Evolutionary conservation across 257 asterid species (phyloP).

Genomic region (Przewalskia tangutica): DNA sequence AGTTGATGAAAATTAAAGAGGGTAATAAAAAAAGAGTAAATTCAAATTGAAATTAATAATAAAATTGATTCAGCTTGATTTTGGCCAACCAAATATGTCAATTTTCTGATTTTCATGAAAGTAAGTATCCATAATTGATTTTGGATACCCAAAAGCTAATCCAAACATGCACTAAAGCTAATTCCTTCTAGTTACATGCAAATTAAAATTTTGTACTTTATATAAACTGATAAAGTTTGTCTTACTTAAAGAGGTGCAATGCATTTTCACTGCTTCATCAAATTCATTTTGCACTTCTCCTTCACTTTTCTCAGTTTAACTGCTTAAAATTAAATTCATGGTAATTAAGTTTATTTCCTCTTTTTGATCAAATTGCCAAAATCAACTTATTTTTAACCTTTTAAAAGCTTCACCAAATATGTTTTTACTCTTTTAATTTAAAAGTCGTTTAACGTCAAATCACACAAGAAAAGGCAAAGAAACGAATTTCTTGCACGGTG

Average conservation of each 20-base stretch:
- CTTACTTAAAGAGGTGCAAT: not conserved
- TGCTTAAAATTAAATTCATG: not conserved
- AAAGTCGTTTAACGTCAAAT: not conserved
- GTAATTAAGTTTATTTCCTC: not conserved
- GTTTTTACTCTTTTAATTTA: not conserved
- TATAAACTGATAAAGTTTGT: not conserved
- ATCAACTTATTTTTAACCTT: too few species aligned
- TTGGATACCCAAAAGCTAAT: too few species aligned
- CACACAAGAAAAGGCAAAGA: not conserved
- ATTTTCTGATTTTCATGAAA: too few species aligned
- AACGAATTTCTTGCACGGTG: not conserved
- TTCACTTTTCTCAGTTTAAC: not conserved
- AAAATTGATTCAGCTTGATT: too few species aligned
- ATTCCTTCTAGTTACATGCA: not conserved
- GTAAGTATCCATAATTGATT: too few species aligned
- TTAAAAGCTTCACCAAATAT: too few species aligned
- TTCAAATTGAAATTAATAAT: too few species aligned
- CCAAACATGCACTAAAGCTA: not conserved
- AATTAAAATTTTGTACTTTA: too few species aligned
- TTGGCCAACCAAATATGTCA: too few species aligned
- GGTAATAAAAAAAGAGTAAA: too few species aligned
- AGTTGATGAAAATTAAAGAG: too few species aligned
- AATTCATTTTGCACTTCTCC: not conserved
- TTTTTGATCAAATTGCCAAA: too few species aligned
- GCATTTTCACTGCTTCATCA: not conserved